A percentile compares a stretch with the other conserved stretches of the same genome.
Conservation (phyloP, 23 red algal species). For the Gracilariopsis chorda region DNA sequence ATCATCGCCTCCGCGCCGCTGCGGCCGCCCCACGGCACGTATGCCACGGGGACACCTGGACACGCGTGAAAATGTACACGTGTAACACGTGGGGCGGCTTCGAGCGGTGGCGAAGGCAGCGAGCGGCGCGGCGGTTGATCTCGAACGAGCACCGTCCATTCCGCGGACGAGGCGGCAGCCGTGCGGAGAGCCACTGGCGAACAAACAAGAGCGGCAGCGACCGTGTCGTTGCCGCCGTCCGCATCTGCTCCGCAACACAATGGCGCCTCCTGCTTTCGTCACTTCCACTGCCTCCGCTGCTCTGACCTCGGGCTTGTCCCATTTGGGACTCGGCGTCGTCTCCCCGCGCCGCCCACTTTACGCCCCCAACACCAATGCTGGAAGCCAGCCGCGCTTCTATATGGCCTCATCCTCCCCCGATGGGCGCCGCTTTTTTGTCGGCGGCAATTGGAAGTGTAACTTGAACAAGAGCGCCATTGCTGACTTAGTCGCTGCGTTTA, state of each 20-base stretch:
- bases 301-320: background rate
- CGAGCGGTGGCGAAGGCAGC: too few relatives aligned
- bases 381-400: background rate
- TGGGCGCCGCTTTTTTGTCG: constrained; percentile 77
- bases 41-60: too few relatives aligned
- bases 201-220: too few relatives aligned
- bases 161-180: too few relatives aligned
- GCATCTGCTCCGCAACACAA: background rate
- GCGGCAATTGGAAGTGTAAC: constrained; percentile 99
- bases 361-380: background rate
- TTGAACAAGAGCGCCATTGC: constrained; percentile 66
- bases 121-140: too few relatives aligned
- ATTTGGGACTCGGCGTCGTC: background rate
- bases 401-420: background rate
- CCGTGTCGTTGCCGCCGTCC: background rate
- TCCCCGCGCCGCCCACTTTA: background rate
- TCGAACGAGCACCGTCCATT: too few relatives aligned
- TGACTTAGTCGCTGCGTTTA: constrained; percentile 66
- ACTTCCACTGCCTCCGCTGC: background rate
- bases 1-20: background rate
- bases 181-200: too few relatives aligned
- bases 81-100: too few relatives aligned
- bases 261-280: constrained; percentile 26
- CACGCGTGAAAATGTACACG: too few relatives aligned
- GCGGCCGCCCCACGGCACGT: too few relatives aligned